Evolutionary conservation across 2,329 filamentous ascomycete species (phyloP).

Genomic region (Ophiostoma australiae): DNA sequence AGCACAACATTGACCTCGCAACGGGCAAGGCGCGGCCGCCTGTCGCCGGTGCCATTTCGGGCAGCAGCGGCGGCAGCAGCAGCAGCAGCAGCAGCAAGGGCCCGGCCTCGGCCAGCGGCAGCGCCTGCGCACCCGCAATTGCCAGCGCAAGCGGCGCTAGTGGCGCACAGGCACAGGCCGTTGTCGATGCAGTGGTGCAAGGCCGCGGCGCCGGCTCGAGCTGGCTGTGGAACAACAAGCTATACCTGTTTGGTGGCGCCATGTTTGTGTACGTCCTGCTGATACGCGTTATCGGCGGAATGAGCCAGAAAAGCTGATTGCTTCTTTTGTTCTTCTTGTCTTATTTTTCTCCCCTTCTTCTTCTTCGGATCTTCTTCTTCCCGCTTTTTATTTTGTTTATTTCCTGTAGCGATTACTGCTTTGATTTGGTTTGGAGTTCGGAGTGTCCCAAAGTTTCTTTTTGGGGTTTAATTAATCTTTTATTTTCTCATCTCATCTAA

Average conservation of each 20-base stretch:
- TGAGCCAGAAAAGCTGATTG: background rate
- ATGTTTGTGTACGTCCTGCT: slow-evolving; percentile 81
- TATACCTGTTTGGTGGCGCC: slow-evolving; percentile 62
- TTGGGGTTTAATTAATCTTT: too few species aligned
- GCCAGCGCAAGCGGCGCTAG: slow-evolving; percentile 46
- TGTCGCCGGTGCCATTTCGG: slow-evolving; percentile 28
- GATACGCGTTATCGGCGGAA: slow-evolving; percentile 61
- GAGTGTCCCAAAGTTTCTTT: too few species aligned
- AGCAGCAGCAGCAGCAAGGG: background rate
- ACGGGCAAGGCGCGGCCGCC: slow-evolving; percentile 52
- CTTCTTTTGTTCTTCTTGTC: too few species aligned
- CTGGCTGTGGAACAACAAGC: slow-evolving; percentile 76
- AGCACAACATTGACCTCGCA: slow-evolving; percentile 69
- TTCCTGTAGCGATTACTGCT: background rate
- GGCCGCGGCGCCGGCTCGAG: slow-evolving; percentile 74
- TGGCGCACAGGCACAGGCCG: slow-evolving; percentile 59
- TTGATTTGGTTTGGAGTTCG: background rate
- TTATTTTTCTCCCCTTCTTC: too few species aligned
- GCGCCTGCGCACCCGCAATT: background rate
- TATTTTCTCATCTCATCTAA: too few species aligned
- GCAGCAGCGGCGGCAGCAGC: too few species aligned
- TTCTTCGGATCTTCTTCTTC: background rate
- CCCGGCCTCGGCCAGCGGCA: background rate
- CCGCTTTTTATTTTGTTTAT: background rate
- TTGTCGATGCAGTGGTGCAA: slow-evolving; percentile 73